phyloP scores from a whole-genome alignment of 2,329 filamentous ascomycete species.

The Neoascochyta sp. region DNA sequence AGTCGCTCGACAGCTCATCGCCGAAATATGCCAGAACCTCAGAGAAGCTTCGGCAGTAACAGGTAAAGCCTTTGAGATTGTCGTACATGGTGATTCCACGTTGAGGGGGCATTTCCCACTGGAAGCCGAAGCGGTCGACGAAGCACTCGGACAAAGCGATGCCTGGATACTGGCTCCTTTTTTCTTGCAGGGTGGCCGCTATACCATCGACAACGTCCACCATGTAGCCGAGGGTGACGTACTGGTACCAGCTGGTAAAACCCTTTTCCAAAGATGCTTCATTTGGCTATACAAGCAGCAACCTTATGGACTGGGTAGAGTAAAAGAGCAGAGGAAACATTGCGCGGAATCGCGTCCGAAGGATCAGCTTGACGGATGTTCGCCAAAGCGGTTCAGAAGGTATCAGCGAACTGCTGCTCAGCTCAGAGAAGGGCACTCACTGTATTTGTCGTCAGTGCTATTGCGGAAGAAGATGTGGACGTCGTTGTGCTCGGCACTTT shows the following conservation, averaged over 20 bases:
- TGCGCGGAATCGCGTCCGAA: conserved; percentile 38
- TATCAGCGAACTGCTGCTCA: conserved; percentile 43
- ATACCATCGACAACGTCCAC: conserved; percentile 56
- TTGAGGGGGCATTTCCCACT: conserved; percentile 56
- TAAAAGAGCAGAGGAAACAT: conserved; percentile 52
- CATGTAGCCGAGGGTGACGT: conserved; percentile 53
- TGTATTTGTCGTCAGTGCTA: conserved; percentile 53
- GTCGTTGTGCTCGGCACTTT: conserved; percentile 52
- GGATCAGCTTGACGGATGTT: conserved; percentile 49
- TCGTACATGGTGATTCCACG: conserved; percentile 56
- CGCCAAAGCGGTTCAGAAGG: conserved; percentile 44
- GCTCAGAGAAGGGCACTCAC: conserved; percentile 36
- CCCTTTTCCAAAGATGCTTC: conserved; percentile 57
- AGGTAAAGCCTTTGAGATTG: conserved; percentile 49
- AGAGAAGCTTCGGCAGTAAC: conserved; percentile 43
- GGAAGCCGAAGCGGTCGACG: conserved; percentile 52
- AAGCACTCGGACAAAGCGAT: conserved; percentile 49
- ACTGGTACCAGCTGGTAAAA: conserved; percentile 51
- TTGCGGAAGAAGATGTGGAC: conserved; percentile 54
- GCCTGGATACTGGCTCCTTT: conserved; percentile 57
- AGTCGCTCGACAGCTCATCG: conserved; percentile 48
- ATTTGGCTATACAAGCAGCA: conserved; percentile 55
- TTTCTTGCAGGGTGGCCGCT: conserved; percentile 57
- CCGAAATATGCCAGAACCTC: conserved; percentile 51
- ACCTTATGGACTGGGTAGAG: conserved; percentile 51